phyloP scores from a whole-genome alignment of 148 eudicot species.

The Diospyros lotus region DNA sequence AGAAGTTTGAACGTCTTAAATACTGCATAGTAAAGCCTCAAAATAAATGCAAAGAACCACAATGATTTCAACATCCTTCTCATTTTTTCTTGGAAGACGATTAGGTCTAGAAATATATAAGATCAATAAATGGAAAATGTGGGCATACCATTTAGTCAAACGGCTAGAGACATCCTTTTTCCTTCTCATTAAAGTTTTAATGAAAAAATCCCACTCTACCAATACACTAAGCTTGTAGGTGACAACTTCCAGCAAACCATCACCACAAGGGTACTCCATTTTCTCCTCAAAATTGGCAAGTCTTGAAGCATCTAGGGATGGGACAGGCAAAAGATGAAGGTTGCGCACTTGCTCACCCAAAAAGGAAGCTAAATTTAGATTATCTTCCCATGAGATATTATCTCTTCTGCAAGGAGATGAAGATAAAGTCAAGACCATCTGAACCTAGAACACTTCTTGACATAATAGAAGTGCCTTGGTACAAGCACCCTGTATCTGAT shows the following conservation, averaged over 20 bases:
- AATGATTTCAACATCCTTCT: too few relatives aligned
- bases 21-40: too few relatives aligned
- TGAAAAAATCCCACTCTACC: slow-evolving; percentile 47
- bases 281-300: slow-evolving; percentile 24
- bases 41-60: too few relatives aligned
- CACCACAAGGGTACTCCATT: slow-evolving; percentile 20
- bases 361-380: slow-evolving; percentile 79
- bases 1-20: too few relatives aligned
- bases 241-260: slow-evolving; percentile 30
- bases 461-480: not conserved
- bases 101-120: too few relatives aligned
- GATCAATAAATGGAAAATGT: not conserved
- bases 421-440: slow-evolving; percentile 8
- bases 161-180: slow-evolving; percentile 52
- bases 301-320: slow-evolving; percentile 31
- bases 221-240: slow-evolving; percentile 25
- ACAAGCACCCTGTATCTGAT: not conserved
- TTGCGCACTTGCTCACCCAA: slow-evolving; percentile 72
- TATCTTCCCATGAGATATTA: slow-evolving; percentile 55
- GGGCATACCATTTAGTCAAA: slow-evolving; percentile 64
- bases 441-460: not conserved
- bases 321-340: slow-evolving; percentile 71
- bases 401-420: slow-evolving; percentile 61
- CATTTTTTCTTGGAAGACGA: too few relatives aligned
- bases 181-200: slow-evolving; percentile 43